Percentiles rank a stretch among this genome's conserved stretches.
Conservation (phyloP, 495 filamentous ascomycete genomes). For the Hyaloscypha hepaticicola region DNA sequence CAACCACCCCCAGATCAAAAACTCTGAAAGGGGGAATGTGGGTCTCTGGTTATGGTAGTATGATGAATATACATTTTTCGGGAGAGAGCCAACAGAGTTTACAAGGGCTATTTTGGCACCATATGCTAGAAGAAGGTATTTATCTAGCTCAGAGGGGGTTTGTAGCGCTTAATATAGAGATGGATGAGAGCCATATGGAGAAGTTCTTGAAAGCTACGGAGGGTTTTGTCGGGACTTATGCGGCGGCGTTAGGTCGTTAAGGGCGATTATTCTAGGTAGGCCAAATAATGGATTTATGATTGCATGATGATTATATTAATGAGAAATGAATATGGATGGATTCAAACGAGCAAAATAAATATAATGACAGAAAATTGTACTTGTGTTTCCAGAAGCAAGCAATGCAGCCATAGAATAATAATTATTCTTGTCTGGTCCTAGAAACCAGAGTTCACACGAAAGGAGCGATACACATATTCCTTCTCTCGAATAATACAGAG, state of each 20-base stretch:
- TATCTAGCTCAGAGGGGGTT: conserved; percentile 36
- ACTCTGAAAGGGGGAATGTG: conserved; percentile 14
- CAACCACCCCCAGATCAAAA: neutral
- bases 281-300: too few relatives aligned
- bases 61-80: conserved; percentile 45
- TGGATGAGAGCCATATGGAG: conserved; percentile 22
- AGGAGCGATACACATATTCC: too few relatives aligned
- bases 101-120: conserved; percentile 31
- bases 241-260: neutral
- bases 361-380: too few relatives aligned
- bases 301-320: too few relatives aligned
- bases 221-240: conserved; percentile 20
- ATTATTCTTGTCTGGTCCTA: too few relatives aligned
- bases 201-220: conserved; percentile 23
- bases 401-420: too few relatives aligned
- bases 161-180: conserved; percentile 32
- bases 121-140: conserved; percentile 35
- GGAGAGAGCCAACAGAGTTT: conserved; percentile 19
- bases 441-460: too few relatives aligned
- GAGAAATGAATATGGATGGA: too few relatives aligned
- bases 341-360: too few relatives aligned
- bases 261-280: neutral
- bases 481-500: too few relatives aligned
- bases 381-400: too few relatives aligned
- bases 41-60: conserved; percentile 44